Base-by-base conservation (phyloP, 805 yeast species). In the Kuraishia piskuri region DNA sequence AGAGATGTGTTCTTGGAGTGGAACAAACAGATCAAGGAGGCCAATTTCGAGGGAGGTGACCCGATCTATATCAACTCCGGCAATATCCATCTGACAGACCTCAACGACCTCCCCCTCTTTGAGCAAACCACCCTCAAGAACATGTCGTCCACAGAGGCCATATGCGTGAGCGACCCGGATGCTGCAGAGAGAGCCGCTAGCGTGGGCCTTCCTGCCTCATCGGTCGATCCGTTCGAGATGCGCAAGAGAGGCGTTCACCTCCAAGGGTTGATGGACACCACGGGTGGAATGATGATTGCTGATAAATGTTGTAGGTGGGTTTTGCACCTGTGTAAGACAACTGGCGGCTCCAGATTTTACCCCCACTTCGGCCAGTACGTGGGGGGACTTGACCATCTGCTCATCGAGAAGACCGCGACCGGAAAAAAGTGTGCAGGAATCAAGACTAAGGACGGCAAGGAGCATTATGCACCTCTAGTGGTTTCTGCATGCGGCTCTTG, bases 221-320 rank as follows among this genome's bases (percentile, higher is more conserved):
- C 63, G 2, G 55, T 58, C n/a, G 63, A 60, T 50, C 64, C 65
- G 17, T 59, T 62, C 46, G 57, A 48, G 5, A 46, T 53, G 48
- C 55, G 55, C 14, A 46, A 49, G 14, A 46, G 55, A 14, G 61
- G 58, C 9, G 40, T 51, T 12, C 58, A 55, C 46, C 46, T 60
- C 7, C 58, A 61, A 48, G 68, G 65, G 46, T 57, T 64, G 21
- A 51, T 66, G 25, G 69, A 65, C 53, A 59, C 66, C 23, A 59
- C 62, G 21, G 67, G 68, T 21, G 68, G 73, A 10, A 58, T 66
- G 57, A 59, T 64, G 25, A 50, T 62, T 22, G 69, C 73, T 2
- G 68, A 65, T 49, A 68, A 66, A 54, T 60, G 63, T 22, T 67
- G 69, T 48, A 56, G 62, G 40, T 68, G 68, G 65, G 68, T 66